These are phyloP conservation scores for Nicotiana benthamiana DNA, from an alignment of 257 asterid genomes.

Conservation along the genomic window DNA sequence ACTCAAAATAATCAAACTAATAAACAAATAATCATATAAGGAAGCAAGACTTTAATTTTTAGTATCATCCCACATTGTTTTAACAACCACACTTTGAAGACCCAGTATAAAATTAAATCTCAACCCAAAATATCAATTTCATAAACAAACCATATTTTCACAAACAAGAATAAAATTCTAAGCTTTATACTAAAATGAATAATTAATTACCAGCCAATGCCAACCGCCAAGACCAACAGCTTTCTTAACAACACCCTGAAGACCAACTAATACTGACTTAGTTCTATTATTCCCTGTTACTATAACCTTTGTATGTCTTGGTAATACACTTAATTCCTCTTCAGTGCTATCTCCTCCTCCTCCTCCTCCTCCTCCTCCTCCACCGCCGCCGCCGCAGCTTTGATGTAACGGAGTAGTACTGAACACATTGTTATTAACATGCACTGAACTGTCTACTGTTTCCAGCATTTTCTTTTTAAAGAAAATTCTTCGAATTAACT, in stretches of 20 bases:
- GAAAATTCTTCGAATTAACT: not conserved
- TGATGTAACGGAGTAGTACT: constrained; percentile 37
- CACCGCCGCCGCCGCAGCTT: constrained; percentile 23
- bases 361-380: not conserved
- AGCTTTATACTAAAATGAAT: not conserved
- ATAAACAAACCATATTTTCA: not conserved
- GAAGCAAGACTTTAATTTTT: not conserved
- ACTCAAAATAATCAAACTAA: not conserved
- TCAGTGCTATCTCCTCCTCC: constrained; percentile 87
- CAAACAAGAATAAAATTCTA: not conserved
- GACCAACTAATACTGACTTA: constrained; percentile 84
- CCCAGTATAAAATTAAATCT: not conserved
- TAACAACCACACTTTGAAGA: not conserved
- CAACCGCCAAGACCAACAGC: constrained; percentile 97
- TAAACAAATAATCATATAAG: not conserved
- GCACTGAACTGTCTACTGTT: constrained; percentile 35
- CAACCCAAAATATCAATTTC: not conserved
- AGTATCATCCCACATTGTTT: not conserved
- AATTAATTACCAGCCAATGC: constrained; percentile 80
- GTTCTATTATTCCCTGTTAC: constrained; percentile 94
- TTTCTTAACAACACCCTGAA: constrained; percentile 84
- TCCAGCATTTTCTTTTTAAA: constrained; percentile 39
- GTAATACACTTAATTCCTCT: constrained; percentile 78
- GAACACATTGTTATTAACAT: constrained; percentile 49
- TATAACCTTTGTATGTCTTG: constrained; percentile 89